Conservation (phyloP, 2,329 filamentous ascomycete genomes). For the Tolypocladium sp. region DNA sequence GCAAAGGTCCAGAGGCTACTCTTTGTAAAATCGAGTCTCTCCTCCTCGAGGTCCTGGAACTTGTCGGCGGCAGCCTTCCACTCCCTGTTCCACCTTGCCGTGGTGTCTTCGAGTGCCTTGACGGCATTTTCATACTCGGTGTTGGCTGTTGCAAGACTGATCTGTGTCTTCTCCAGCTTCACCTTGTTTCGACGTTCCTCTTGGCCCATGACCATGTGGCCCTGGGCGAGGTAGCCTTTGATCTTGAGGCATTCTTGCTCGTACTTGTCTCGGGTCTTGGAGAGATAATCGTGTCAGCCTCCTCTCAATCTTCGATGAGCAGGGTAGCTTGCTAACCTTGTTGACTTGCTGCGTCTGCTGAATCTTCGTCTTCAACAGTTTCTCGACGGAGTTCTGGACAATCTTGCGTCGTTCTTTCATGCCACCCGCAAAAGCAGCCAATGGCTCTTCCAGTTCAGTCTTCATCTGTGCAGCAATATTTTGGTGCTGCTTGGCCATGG, state of each 20-base stretch:
- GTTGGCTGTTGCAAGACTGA: constrained; percentile 84
- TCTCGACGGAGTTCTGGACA: constrained; percentile 87
- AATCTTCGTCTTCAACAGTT: constrained; percentile 84
- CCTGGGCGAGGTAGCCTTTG: constrained; percentile 95
- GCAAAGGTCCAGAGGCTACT: constrained; percentile 97
- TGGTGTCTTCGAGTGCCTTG: constrained; percentile 90
- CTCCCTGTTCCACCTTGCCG: constrained; percentile 90
- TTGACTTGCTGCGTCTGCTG: constrained; percentile 87
- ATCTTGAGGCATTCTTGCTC: constrained; percentile 98
- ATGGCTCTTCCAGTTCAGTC: constrained; percentile 85
- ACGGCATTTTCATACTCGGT: constrained; percentile 89
- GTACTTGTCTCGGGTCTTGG: constrained; percentile 77
- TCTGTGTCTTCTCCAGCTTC: constrained; percentile 96
- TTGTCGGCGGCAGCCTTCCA: constrained; percentile 98
- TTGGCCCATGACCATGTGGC: constrained; percentile 99
- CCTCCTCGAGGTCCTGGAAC: constrained; percentile 97
- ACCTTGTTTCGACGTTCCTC: constrained; percentile 98
- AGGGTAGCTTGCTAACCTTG: constrained; percentile 52
- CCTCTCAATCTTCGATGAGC: too few relatives aligned
- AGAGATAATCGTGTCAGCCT: neutral
- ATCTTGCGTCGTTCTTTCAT: constrained; percentile 98
- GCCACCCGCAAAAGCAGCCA: constrained; percentile 82
- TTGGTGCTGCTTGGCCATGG: constrained; percentile 89
- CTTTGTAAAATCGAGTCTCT: constrained; percentile 93
- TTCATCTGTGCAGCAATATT: constrained; percentile 91